These are phyloP conservation scores for Cryphonectria naterciae DNA, from an alignment of 2,329 filamentous ascomycete genomes.

Conservation along the genomic window DNA sequence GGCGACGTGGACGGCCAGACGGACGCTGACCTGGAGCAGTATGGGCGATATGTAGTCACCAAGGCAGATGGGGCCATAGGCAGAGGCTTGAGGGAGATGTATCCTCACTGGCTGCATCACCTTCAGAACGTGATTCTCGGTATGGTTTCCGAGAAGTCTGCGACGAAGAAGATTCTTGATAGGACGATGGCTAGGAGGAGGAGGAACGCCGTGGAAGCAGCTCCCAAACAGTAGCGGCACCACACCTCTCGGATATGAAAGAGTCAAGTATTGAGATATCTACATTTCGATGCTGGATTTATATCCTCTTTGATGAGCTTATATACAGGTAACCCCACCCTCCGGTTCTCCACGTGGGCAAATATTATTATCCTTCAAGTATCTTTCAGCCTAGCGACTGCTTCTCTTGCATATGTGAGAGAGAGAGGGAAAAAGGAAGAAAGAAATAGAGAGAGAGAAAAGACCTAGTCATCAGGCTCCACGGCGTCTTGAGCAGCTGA, in stretches of 20 bases:
- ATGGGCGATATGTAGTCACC: conserved; percentile 31
- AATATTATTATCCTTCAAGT: background rate
- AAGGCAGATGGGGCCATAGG: conserved; percentile 34
- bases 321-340: background rate
- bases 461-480: conserved; percentile 15
- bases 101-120: conserved; percentile 36
- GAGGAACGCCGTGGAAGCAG: background rate
- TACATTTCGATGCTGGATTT: background rate
- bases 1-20: conserved; percentile 37
- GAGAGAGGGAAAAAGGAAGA: too few relatives aligned
- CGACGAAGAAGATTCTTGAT: background rate
- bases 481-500: background rate
- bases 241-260: background rate
- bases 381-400: background rate
- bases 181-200: background rate
- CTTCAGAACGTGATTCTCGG: conserved; percentile 19
- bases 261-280: background rate
- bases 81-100: conserved; percentile 33
- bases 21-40: conserved; percentile 30
- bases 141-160: conserved; percentile 22
- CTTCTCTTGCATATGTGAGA: background rate
- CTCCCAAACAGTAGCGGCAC: background rate
- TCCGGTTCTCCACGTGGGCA: background rate
- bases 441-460: too few relatives aligned
- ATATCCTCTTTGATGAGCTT: background rate